A percentile compares a stretch with the other conserved stretches of the same genome.
phyloP scores from a whole-genome alignment of 2,329 filamentous ascomycete genomes.

The Cladophialophora immunda region DNA sequence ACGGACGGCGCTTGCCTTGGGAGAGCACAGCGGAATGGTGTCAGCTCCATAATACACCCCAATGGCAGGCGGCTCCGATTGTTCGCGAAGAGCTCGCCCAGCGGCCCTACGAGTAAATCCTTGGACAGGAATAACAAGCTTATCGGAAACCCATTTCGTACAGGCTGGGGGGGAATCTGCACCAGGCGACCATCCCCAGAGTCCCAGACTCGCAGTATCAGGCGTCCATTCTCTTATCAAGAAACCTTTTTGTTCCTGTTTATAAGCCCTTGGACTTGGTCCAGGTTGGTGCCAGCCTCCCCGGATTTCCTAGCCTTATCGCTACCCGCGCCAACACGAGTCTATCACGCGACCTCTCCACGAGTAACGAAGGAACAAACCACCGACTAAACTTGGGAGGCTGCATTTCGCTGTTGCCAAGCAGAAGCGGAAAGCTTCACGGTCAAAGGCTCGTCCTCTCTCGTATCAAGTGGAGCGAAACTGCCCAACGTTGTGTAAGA shows the following conservation, averaged over 20 bases:
- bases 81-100: neutral
- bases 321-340: neutral
- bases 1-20: neutral
- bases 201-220: neutral
- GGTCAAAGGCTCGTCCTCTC: neutral
- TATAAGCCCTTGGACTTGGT: neutral
- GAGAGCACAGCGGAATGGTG: too few species aligned
- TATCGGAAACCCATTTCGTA: neutral
- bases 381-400: neutral
- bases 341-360: neutral
- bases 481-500: neutral
- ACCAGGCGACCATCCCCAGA: neutral
- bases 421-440: neutral
- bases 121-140: neutral
- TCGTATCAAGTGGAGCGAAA: neutral
- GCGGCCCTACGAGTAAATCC: neutral
- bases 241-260: neutral
- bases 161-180: neutral
- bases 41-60: too few species aligned
- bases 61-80: neutral
- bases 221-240: slow-evolving; percentile 4
- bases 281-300: slow-evolving; percentile 1
- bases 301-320: slow-evolving; percentile 5
- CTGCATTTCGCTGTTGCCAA: neutral
- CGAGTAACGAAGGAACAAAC: neutral